Conservation (phyloP, 768 basidiomycete species). For the Xerocomus spinulosus region DNA sequence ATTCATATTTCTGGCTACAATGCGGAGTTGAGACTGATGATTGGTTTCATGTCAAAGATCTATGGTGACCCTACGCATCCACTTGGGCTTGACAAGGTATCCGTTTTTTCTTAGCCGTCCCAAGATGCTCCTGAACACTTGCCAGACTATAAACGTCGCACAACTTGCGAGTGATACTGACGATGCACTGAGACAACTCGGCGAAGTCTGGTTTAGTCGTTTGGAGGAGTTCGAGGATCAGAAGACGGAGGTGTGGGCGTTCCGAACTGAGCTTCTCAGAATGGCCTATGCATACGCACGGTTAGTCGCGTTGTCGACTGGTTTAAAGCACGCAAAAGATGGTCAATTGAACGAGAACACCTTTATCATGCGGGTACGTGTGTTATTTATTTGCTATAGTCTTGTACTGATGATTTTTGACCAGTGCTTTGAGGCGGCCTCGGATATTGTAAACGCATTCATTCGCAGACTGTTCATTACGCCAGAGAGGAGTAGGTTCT, state of each 20-base stretch:
- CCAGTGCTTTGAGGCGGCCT: constrained; percentile 65
- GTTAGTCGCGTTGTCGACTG: constrained; percentile 66
- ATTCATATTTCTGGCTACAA: constrained; percentile 79
- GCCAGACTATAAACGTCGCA: constrained; percentile 60
- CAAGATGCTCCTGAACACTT: constrained; percentile 1
- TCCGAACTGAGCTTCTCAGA: constrained; percentile 57
- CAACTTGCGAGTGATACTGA: constrained; percentile 61
- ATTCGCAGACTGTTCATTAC: constrained; percentile 52
- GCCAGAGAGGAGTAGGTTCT: constrained; percentile 46
- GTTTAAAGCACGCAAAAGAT: constrained; percentile 70
- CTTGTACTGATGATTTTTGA: not conserved
- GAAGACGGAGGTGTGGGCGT: constrained; percentile 49
- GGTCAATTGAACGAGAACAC: constrained; percentile 54
- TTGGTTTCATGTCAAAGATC: constrained; percentile 55
- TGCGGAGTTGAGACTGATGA: constrained; percentile 62
- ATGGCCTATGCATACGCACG: constrained; percentile 66
- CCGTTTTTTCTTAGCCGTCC: not conserved
- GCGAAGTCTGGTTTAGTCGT: constrained; percentile 51
- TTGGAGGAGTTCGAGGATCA: constrained; percentile 48
- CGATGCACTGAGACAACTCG: constrained; percentile 57
- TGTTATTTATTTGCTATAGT: not conserved
- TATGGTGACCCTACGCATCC: constrained; percentile 72
- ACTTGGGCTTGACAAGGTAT: constrained; percentile 70
- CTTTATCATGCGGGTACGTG: constrained; percentile 59
- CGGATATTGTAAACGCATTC: constrained; percentile 58